Evolutionary conservation across 441 rosid genomes (phyloP), one percentile per base, ranked within the genome.

Genomic region (Erodium trifolium): DNA sequence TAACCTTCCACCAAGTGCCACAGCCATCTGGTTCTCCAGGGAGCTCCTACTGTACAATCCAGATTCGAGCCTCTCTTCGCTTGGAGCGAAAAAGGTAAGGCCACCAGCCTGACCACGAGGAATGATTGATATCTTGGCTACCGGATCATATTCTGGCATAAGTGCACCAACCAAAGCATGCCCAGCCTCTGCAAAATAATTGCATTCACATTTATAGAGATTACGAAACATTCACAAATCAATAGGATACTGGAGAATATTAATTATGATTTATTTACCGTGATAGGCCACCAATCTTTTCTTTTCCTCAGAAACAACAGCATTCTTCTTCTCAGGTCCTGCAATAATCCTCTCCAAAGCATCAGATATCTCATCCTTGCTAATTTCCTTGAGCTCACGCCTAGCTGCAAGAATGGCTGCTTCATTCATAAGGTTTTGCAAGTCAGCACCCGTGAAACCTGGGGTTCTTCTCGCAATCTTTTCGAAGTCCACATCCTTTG

Each of bases 31-130:
- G 71, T 92, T 92, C 88, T 90, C 96, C 35, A 92, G 83, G 88
- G 90, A 92, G 87, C 95, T 87, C 76, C 91, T 79, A 80, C 96
- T 90, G 85, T 92, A 92, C 68, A 92, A 75, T 71, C 96, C 96
- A 71, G 98, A 92, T 83, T 92, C 98, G 0, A 92, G 90, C 78
- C 96, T 86, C 80, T 92, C 98, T 80, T 92, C 96, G 34, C 98
- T 92, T 16, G 98, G 98, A 11, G 96, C 95, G 1, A 92, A 92
- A 72, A 90, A 90, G 63, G 98, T 92, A 49, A 92, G 95, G 51
- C 96, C 96, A 35, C 98, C 98, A 43, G 96, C 98, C 80, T 92
- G 96, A 31, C 98, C 96, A 75, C 98, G 96, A 5, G 98, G 98
- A 78, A 92, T 90, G 67, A 92, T 92, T 18, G 98, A 92, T 70